Evolutionary conservation across 768 basidiomycete genomes (phyloP).

Genomic region (Collybia sordida): DNA sequence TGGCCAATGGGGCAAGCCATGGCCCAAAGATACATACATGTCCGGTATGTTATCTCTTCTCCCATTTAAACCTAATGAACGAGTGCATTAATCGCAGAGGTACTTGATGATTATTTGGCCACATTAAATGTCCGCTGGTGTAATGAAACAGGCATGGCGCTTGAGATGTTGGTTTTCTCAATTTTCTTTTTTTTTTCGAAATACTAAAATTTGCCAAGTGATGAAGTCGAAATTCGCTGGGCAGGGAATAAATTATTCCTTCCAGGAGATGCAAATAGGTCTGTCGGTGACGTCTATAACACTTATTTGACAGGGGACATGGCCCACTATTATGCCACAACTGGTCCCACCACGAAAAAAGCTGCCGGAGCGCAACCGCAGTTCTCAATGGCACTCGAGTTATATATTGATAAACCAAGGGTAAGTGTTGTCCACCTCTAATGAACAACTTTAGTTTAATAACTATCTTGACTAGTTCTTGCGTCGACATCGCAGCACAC

Average conservation of each 20-base stretch:
- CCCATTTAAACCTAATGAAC: neutral
- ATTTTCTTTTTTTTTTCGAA: neutral
- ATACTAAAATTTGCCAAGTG: neutral
- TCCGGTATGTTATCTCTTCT: slow-evolving; percentile 1
- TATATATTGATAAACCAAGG: slow-evolving; percentile 12
- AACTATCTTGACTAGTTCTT: too few species aligned
- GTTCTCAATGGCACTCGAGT: slow-evolving; percentile 11
- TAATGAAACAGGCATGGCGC: neutral
- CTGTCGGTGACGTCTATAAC: slow-evolving; percentile 12
- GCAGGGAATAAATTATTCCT: slow-evolving; percentile 13
- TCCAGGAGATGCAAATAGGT: slow-evolving; percentile 7
- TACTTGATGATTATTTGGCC: neutral
- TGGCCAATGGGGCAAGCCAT: slow-evolving; percentile 13
- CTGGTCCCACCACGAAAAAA: neutral
- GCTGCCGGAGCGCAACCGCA: slow-evolving; percentile 1
- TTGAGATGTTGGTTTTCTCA: neutral
- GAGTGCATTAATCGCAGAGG: neutral
- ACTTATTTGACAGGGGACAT: slow-evolving; percentile 13
- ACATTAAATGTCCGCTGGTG: neutral
- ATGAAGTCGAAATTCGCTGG: slow-evolving; percentile 15
- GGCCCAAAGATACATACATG: slow-evolving; percentile 7
- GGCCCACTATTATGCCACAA: slow-evolving; percentile 10
- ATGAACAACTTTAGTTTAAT: neutral
- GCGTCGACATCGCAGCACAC: too few species aligned
- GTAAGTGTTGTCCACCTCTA: neutral